Conservation (phyloP, 495 filamentous ascomycete species). For the Monascus purpureus region DNA sequence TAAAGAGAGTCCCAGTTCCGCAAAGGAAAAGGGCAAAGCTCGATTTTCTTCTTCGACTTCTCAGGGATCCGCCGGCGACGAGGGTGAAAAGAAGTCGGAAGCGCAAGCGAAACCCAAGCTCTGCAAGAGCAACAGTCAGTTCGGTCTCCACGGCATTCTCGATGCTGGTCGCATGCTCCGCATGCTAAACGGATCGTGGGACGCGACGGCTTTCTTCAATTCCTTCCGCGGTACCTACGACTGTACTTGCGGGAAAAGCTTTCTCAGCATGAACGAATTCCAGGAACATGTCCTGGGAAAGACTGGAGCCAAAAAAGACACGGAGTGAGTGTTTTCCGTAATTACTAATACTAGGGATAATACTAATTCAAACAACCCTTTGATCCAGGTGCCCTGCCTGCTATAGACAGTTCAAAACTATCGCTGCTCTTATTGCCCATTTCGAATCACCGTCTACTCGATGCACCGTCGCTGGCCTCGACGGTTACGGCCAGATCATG, state of each 20-base stretch:
- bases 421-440: slow-evolving; percentile 31
- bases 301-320: slow-evolving; percentile 1
- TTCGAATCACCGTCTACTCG: slow-evolving; percentile 27
- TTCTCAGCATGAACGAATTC: slow-evolving; percentile 3
- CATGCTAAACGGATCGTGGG: slow-evolving; percentile 9
- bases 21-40: slow-evolving; percentile 2
- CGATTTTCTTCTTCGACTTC: not conserved
- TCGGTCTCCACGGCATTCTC: not conserved
- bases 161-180: slow-evolving; percentile 5
- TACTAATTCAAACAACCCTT: not conserved
- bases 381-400: slow-evolving; percentile 27
- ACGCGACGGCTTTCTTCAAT: slow-evolving; percentile 12
- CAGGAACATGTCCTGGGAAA: slow-evolving; percentile 13
- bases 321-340: slow-evolving; percentile 8
- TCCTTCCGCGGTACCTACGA: slow-evolving; percentile 8
- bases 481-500: slow-evolving; percentile 24
- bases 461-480: slow-evolving; percentile 26
- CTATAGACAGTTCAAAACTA: slow-evolving; percentile 26
- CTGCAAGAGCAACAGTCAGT: not conserved
- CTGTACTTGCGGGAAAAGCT: slow-evolving; percentile 13
- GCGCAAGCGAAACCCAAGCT: not conserved
- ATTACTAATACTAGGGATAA: not conserved
- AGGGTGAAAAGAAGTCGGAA: not conserved
- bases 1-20: not conserved
- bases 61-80: not conserved